Conservation (phyloP, 1,139 yeast species). For the Oligophagozyma castellii region DNA sequence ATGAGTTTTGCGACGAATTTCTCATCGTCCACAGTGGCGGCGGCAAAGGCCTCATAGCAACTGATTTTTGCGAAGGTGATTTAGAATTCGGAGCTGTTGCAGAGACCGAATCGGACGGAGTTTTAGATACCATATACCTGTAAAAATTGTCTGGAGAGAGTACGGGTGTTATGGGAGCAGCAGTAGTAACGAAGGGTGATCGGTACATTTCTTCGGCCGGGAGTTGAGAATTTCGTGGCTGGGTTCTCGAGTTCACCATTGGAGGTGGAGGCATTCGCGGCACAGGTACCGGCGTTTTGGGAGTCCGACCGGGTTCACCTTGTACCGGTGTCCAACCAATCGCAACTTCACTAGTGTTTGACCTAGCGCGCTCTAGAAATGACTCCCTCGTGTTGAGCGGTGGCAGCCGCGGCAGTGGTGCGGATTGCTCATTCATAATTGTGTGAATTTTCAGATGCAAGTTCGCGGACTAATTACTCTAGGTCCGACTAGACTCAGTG, state of each 20-base stretch:
- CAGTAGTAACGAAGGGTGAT: conserved; percentile 2
- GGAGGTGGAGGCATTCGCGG: conserved; percentile 11
- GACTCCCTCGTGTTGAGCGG: conserved; percentile 17
- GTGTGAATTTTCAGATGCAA: no score
- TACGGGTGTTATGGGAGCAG: no score
- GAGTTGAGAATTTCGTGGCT: no score
- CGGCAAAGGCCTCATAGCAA: neutral
- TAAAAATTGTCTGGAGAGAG: no score
- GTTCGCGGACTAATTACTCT: neutral
- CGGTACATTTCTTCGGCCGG: neutral
- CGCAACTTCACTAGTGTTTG: conserved; percentile 5
- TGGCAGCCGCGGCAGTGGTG: conserved; percentile 17
- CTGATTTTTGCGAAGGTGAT: neutral
- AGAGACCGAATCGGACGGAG: no score
- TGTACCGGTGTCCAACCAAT: conserved; percentile 15
- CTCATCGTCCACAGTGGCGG: neutral
- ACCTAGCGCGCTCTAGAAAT: conserved; percentile 5
- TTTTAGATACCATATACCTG: no score
- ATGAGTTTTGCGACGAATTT: no score
- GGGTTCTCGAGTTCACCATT: conserved; percentile 1
- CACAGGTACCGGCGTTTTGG: no score
- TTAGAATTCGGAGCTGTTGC: no score
- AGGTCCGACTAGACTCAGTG: conserved; percentile 1
- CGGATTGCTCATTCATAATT: neutral
- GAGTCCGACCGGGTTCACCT: no score